These are phyloP conservation scores for Botryotinia convoluta DNA, from an alignment of 2,329 filamentous ascomycete species.

Conservation along the genomic window DNA sequence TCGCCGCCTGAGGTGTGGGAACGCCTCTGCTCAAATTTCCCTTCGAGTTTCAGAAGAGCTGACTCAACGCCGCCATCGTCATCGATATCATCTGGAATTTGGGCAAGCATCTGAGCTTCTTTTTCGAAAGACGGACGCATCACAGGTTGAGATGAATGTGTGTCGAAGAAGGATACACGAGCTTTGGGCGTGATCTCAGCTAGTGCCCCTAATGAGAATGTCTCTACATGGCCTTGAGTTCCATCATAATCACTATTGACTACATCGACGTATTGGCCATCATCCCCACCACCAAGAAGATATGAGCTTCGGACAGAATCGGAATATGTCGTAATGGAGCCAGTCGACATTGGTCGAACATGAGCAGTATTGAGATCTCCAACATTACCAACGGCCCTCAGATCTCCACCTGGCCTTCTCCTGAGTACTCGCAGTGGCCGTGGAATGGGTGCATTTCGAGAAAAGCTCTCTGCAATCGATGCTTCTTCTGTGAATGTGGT, in stretches of 20 bases:
- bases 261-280: conserved; percentile 47
- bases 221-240: conserved; percentile 44
- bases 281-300: conserved; percentile 42
- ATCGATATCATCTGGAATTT: conserved; percentile 77
- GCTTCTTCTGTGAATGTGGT: conserved; percentile 56
- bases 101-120: conserved; percentile 81
- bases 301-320: conserved; percentile 60
- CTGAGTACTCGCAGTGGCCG: conserved; percentile 63
- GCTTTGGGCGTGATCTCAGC: conserved; percentile 50
- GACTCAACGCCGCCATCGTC: conserved; percentile 88
- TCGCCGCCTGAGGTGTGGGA: conserved; percentile 31
- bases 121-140: conserved; percentile 80
- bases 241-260: conserved; percentile 41
- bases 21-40: conserved; percentile 65
- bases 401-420: conserved; percentile 70
- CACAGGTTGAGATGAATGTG: conserved; percentile 58
- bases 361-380: conserved; percentile 53
- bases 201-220: conserved; percentile 59
- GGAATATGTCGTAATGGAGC: conserved; percentile 58
- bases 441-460: conserved; percentile 46
- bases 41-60: conserved; percentile 88
- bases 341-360: conserved; percentile 55
- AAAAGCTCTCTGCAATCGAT: conserved; percentile 42
- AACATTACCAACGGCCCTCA: conserved; percentile 65
- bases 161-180: conserved; percentile 56